Base-by-base conservation (phyloP, 805 yeast species). In the Candida broadrunensis region DNA sequence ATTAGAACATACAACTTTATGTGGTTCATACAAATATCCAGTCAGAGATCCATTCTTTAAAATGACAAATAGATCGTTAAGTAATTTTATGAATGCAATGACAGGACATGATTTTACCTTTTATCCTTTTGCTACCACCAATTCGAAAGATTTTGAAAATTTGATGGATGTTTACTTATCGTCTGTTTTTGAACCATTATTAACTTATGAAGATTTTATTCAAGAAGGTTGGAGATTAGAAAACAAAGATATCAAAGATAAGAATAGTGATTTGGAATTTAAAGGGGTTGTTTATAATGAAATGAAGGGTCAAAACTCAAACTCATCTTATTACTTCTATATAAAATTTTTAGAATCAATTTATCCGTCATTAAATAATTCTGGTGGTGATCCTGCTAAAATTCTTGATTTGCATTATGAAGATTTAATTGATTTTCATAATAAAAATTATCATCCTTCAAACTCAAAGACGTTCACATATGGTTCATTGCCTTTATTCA, bases 161-260 rank as follows among this genome's bases (percentile, higher is more conserved):
- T 72, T 93, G 56, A 81, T 89, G 78, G 83, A 80, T 44, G 95
- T 93, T 5, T 93, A 93, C 58, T 68, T 90, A 36, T 96, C 90
- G 50, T 81, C 96, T 5, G 91, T 91, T 0, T 77, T 88, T 43
- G 81, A 80, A 49, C 99, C 99, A 8, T 59, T 88, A 27, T 66
- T 93, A 43, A 75, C 84, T 24, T 75, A 78, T 46, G 83, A 82
- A 42, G 98, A 93, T 61, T 93, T 93, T 58, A 73, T 73, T 47
- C 99, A 93, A 67, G 99, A 93, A 65, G 99, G 99, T 27, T 93
- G 99, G 99, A 80, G 99, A 57, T 67, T 93, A 30, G 99, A 93
- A 61, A 79, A 88, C 49, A 77, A 76, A 39, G 73, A 71, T 39
- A 62, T 80, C 5, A 61, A 72, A 5, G 89, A 90, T 56, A 65